Evolutionary conservation across 2,329 filamentous ascomycete species (phyloP), one percentile per base, ranked within the genome.

Genomic region (Penicillium sp.): DNA sequence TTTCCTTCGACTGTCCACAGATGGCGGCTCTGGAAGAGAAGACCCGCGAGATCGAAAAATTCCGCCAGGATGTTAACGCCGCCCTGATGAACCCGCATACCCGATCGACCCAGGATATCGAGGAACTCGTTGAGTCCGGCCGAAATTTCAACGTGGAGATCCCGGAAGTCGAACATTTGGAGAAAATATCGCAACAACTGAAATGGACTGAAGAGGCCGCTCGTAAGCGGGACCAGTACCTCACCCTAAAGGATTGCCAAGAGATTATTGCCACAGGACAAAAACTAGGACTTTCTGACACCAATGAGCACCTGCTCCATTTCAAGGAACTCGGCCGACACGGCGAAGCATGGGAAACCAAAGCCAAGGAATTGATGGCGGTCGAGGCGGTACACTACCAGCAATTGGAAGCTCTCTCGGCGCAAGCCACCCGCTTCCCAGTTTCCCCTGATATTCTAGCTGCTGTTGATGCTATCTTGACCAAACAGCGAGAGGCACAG

Each of bases 401-500:
- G 52, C 95, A 99, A 71, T 84, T 99, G 1, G 95, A 98, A 73
- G 91, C 93, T 0, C 80, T 99, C 6, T 96, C 92, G 1, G 85
- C 86, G 49, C 93, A 98, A 76, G 93, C 93, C 1, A 80, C 86
- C 33, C 83, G 83, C 5, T 81, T 97, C 19, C 93, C 95, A 0
- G 93, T 98, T 21, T 90, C 90, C 1, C 80, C 86, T 4, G 89
- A 93, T 33, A 98, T 92, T 0, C 81, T 96, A 24, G 84, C 86
- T 8, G 84, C 86, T 9, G 91, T 99, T 26, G 95, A 99, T 68
- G 89, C 91, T 48, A 97, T 98, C 55, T 79, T 99, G 56, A 92
- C 92, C 73, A 98, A 97, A 76, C 95, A 99, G 73, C 88, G 95
- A 21, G 95, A 98, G 71, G 93, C 93, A 0, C 93, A 97, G 69